phyloP scores from a whole-genome alignment of 306 rosid species.

The Lotus japonicus region DNA sequence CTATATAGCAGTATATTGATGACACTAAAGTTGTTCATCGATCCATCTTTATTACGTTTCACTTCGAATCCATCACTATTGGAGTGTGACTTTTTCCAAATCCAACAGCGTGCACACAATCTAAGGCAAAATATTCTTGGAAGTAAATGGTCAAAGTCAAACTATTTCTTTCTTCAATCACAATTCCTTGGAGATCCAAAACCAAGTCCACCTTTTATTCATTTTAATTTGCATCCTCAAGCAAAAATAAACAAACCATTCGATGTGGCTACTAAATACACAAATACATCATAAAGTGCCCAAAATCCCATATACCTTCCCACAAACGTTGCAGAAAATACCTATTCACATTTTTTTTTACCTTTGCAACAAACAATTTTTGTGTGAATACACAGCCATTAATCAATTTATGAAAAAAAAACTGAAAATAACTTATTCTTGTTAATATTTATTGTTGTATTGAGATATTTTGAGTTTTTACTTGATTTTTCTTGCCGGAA shows the following conservation, averaged over 20 bases:
- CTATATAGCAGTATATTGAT: too few relatives aligned
- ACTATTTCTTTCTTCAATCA: not conserved
- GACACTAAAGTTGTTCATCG: too few relatives aligned
- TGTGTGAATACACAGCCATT: not conserved
- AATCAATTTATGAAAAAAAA: too few relatives aligned
- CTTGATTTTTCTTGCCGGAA: too few relatives aligned
- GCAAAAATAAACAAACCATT: conserved; percentile 18
- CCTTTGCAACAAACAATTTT: not conserved
- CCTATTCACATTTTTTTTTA: conserved; percentile 28
- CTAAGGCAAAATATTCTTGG: too few relatives aligned
- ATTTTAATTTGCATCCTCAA: not conserved
- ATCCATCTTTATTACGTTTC: too few relatives aligned
- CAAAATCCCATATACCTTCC: not conserved
- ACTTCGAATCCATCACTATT: too few relatives aligned
- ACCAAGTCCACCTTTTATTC: not conserved
- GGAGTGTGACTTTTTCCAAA: too few relatives aligned
- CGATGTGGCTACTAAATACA: not conserved
- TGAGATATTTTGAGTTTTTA: too few relatives aligned
- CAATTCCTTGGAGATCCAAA: not conserved
- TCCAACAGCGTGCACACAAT: too few relatives aligned
- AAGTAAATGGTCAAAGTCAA: conserved; percentile 16
- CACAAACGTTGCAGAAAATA: not conserved
- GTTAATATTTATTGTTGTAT: too few relatives aligned
- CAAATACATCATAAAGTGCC: not conserved
- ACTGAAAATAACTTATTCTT: too few relatives aligned